These are phyloP conservation scores for Pestalotiopsis sp. DNA, from an alignment of 2,329 filamentous ascomycete genomes.

Conservation along the genomic window DNA sequence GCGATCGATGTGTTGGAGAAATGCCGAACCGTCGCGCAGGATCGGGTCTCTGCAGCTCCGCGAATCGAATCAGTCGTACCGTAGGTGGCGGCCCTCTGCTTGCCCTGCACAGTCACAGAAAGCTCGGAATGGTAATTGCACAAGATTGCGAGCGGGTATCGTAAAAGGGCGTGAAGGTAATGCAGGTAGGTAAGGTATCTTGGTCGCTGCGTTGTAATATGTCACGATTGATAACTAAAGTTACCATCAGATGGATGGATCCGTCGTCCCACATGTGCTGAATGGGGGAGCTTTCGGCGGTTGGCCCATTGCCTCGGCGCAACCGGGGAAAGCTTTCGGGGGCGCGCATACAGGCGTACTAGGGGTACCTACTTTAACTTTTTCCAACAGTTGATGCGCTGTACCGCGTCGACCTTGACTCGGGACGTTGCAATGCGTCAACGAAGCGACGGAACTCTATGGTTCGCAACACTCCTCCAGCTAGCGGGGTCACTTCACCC, in stretches of 20 bases:
- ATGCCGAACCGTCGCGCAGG: neutral
- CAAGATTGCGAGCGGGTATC: neutral
- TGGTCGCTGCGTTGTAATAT: neutral
- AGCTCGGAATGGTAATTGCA: neutral
- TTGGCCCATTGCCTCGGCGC: conserved; percentile 6
- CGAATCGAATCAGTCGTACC: neutral
- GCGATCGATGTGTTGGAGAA: conserved; percentile 1
- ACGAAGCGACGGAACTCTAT: neutral
- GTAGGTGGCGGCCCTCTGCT: neutral
- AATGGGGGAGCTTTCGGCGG: neutral
- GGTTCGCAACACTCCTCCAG: neutral
- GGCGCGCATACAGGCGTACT: neutral
- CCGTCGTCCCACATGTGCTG: neutral
- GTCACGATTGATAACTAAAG: conserved; percentile 1
- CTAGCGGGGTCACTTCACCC: neutral
- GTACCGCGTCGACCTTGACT: neutral
- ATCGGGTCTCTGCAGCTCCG: neutral
- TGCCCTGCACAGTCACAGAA: neutral
- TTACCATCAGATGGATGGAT: conserved; percentile 2
- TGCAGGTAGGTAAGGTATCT: neutral
- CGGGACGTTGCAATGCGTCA: neutral
- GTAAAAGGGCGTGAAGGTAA: neutral
- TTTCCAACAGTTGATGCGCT: neutral
- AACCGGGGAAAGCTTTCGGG: neutral
- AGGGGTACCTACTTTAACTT: neutral